Percentiles rank a stretch among this genome's conserved stretches.
These are phyloP conservation scores for Scedosporium dehoogii DNA, from an alignment of 2,329 filamentous ascomycete species.

Conservation along the genomic window DNA sequence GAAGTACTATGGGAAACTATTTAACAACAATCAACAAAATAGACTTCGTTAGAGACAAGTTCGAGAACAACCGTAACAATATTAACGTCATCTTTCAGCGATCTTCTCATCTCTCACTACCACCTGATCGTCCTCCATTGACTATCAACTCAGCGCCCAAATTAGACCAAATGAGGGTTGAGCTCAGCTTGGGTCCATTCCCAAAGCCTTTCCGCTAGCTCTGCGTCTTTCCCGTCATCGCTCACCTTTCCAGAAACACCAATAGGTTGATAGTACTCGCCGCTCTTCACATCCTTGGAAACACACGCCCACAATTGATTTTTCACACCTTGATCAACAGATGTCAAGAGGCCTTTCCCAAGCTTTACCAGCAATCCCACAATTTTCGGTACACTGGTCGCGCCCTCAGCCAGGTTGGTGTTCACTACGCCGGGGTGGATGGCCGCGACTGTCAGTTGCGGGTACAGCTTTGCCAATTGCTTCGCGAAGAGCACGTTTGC, in stretches of 20 bases:
- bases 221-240: conserved; percentile 12
- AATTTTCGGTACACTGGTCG: not conserved
- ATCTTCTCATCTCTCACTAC: too few relatives aligned
- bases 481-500: conserved; percentile 19
- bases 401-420: conserved; percentile 16
- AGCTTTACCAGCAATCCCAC: not conserved
- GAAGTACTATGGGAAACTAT: too few relatives aligned
- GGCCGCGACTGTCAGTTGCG: conserved; percentile 15
- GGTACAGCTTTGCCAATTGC: conserved; percentile 16
- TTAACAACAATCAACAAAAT: too few relatives aligned
- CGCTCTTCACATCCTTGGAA: conserved; percentile 15
- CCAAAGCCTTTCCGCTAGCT: conserved; percentile 17
- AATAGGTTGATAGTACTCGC: conserved; percentile 23
- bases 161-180: not conserved
- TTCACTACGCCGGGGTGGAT: conserved; percentile 19
- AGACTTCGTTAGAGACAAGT: too few relatives aligned
- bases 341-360: not conserved
- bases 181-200: conserved; percentile 21
- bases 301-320: conserved; percentile 28
- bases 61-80: too few relatives aligned
- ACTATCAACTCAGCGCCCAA: too few relatives aligned
- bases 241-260: conserved; percentile 14
- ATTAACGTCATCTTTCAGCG: too few relatives aligned
- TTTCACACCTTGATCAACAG: conserved; percentile 16
- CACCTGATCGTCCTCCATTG: too few relatives aligned